Conservation (phyloP, 176 grass and related monocot genomes). For the Cenchrus purpureus region DNA sequence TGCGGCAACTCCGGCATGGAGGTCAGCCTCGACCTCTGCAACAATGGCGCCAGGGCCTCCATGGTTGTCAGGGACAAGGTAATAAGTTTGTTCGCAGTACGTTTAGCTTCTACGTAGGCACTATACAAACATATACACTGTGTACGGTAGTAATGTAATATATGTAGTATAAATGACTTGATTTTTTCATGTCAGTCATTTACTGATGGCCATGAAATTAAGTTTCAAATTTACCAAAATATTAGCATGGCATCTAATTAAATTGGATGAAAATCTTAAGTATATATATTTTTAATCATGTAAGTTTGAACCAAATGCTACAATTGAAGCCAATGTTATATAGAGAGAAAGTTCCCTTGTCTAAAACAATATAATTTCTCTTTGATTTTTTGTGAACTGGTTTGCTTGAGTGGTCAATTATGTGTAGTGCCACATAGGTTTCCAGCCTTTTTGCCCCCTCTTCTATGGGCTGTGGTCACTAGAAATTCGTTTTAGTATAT, state of each 20-base stretch:
- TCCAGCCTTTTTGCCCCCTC: constrained; percentile 11
- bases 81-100: background rate
- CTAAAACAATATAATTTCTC: background rate
- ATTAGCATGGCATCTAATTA: background rate
- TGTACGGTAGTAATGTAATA: background rate
- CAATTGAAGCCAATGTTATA: background rate
- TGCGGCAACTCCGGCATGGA: constrained; percentile 98
- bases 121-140: no score
- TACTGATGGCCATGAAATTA: background rate
- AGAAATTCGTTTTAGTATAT: background rate
- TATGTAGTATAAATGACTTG: background rate
- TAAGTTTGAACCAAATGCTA: background rate
- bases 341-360: background rate
- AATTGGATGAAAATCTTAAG: background rate
- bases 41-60: constrained; percentile 70
- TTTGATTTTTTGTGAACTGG: constrained; percentile 5
- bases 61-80: constrained; percentile 94
- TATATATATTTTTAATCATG: background rate
- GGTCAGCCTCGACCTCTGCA: constrained; percentile 87
- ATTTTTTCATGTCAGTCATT: background rate
- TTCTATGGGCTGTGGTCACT: background rate
- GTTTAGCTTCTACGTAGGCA: no score
- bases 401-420: constrained; percentile 30
- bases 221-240: background rate
- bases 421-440: background rate